Evolutionary conservation across 768 basidiomycete genomes (phyloP).

Genomic region (Mycena vulgaris): DNA sequence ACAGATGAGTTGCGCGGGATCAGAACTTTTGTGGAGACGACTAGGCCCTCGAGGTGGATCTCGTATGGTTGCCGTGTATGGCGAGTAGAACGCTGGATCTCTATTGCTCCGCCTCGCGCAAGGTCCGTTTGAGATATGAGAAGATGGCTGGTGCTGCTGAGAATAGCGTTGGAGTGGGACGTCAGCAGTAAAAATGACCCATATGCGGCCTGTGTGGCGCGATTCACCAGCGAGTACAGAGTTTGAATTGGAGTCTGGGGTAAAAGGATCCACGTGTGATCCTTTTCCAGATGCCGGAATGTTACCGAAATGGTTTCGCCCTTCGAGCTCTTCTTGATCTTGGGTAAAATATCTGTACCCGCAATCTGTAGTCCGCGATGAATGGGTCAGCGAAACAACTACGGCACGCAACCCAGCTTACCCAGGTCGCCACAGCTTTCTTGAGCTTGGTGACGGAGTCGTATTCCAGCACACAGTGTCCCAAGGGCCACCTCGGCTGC

Average conservation of each 20-base stretch:
- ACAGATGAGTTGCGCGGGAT: conserved; percentile 37
- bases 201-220: conserved; percentile 40
- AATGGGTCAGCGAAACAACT: neutral
- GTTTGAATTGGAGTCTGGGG: conserved; percentile 34
- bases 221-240: conserved; percentile 43
- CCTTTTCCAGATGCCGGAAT: conserved; percentile 28
- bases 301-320: conserved; percentile 14
- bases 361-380: conserved; percentile 9
- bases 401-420: neutral
- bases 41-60: conserved; percentile 7
- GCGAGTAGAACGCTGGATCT: neutral
- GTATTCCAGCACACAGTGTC: conserved; percentile 7
- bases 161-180: conserved; percentile 4
- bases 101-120: neutral
- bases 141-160: conserved; percentile 23
- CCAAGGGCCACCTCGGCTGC: conserved; percentile 23
- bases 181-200: conserved; percentile 34
- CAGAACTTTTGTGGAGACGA: conserved; percentile 14
- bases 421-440: conserved; percentile 37
- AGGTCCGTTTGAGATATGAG: conserved; percentile 22
- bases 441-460: conserved; percentile 7
- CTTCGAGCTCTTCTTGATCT: neutral
- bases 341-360: conserved; percentile 28
- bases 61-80: neutral
- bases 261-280: conserved; percentile 36